These are phyloP conservation scores for Sordariomycetes sp. DNA, from an alignment of 2,329 filamentous ascomycete species.

Conservation along the genomic window DNA sequence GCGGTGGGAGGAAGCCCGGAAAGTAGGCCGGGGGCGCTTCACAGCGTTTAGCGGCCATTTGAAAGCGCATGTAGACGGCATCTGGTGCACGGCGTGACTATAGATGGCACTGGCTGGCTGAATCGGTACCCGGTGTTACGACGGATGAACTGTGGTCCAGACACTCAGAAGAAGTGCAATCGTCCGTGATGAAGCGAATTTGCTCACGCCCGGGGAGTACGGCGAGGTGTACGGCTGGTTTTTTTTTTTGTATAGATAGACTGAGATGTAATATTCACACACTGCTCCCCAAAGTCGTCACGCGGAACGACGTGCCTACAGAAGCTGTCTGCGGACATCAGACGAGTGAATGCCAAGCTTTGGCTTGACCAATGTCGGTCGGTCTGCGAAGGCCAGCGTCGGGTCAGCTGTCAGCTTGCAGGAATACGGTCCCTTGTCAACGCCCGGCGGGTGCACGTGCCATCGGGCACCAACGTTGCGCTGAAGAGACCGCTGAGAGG, in stretches of 20 bases:
- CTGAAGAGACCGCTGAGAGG: neutral
- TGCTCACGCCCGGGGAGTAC: neutral
- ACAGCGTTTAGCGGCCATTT: neutral
- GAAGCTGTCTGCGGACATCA: neutral
- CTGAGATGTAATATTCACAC: slow-evolving; percentile 1
- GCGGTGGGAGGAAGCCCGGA: neutral
- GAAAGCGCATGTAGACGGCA: neutral
- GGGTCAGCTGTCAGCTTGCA: neutral
- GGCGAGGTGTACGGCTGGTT: neutral
- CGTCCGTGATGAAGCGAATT: neutral
- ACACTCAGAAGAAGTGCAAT: neutral
- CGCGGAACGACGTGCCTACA: neutral
- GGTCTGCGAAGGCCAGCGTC: neutral
- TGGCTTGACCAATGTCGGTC: neutral
- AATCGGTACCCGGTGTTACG: neutral
- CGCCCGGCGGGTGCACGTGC: neutral
- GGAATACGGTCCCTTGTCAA: neutral
- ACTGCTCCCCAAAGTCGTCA: neutral
- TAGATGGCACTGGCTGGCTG: too few species aligned
- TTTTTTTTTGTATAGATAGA: slow-evolving; percentile 4
- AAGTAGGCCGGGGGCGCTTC: neutral
- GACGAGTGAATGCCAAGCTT: neutral
- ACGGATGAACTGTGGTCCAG: neutral
- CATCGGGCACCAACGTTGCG: neutral
- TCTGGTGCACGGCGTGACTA: neutral